Base-by-base conservation (phyloP, 768 basidiomycete species). In the Hericium rajendrae region DNA sequence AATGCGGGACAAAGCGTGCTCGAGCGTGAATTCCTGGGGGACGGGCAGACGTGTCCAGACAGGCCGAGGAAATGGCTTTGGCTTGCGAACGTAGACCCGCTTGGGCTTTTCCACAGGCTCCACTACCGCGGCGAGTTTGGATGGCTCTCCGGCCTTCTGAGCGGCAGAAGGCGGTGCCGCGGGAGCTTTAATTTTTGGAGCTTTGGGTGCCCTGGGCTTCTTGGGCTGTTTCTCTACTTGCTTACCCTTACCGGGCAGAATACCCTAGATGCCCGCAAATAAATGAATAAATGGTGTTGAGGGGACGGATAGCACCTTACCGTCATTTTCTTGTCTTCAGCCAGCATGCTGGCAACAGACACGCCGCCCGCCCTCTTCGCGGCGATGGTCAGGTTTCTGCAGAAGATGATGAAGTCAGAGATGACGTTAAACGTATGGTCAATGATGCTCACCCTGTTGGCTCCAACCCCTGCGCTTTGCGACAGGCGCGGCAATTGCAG, bases 401-500 rank as follows among this genome's bases (percentile, higher is more conserved):
- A 8, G 54, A 50, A 38, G 37, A 28, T 13, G 48, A 51, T 24
- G 6, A 37, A 20, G 38, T 37, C 24, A 54, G 32, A 43, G 39
- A 10, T 32, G 32, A 32, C 32, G 32, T 8, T 32, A 1, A 4
- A 6, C 9, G 32, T 32, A 32, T 51, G 13, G 40, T 5, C n/a
- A n/a, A 48, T 22, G 26, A 43, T 37, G 67, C 79, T 18, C 61
- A 86, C 86, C 84, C 84, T 28, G 76, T 76, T 0, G 83, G 76
- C 53, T 76, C 75, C 32, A 85, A 70, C 20, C 85, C 86, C 66
- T 81, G 75, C 15, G 77, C 72, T 68, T 84, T 86, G 57, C 82
- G 77, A 69, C 88, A 91, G 4, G 66, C 68, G 43, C 76, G 73
- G 60, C 88, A 91, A 66, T 83, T 87, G 69, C 88, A 91, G 10